Evolutionary conservation across 768 basidiomycete species (phyloP).

Genomic region (Tulasnella sp.): DNA sequence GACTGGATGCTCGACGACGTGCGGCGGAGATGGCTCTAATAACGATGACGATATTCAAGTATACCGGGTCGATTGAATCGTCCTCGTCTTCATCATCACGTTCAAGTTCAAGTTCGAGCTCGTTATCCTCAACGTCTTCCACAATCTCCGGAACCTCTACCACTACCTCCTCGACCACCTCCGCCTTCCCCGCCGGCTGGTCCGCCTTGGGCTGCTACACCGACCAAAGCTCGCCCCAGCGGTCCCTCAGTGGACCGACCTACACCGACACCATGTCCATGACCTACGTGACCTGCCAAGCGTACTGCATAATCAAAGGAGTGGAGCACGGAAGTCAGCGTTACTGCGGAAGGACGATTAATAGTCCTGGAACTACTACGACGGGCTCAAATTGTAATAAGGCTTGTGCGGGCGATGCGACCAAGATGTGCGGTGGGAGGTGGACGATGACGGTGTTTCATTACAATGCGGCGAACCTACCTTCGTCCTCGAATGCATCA

Average conservation of each 20-base stretch:
- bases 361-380: neutral
- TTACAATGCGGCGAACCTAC: too few species aligned
- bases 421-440: neutral
- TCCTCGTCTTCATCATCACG: too few species aligned
- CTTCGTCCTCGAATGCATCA: too few species aligned
- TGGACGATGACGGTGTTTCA: constrained; percentile 10
- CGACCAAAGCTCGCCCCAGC: neutral
- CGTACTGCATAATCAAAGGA: neutral
- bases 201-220: constrained; percentile 2
- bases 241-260: neutral
- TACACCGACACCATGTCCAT: neutral
- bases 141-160: neutral
- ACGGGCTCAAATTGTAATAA: neutral
- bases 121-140: neutral
- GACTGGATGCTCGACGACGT: constrained; percentile 13
- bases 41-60: neutral
- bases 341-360: too few species aligned
- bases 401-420: neutral
- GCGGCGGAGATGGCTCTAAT: constrained; percentile 7
- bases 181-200: neutral
- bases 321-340: constrained; percentile 7
- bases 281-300: constrained; percentile 7
- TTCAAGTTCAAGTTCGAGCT: neutral
- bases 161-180: neutral
- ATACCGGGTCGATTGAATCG: too few species aligned